These are phyloP conservation scores for Epichloe sibirici DNA, from an alignment of 2,329 filamentous ascomycete species.

Conservation along the genomic window DNA sequence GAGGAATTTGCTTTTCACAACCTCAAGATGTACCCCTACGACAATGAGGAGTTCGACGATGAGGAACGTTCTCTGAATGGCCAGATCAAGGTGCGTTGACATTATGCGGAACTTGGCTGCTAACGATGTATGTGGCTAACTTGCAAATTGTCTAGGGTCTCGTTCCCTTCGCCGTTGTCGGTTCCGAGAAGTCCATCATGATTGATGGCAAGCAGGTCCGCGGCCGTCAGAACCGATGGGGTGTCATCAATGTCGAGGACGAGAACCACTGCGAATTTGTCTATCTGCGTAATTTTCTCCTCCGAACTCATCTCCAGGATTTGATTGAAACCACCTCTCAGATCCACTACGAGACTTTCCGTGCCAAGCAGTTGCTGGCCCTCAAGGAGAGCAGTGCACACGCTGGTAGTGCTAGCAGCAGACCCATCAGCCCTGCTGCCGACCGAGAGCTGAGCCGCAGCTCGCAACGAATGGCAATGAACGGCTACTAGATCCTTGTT, in stretches of 20 bases:
- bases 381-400: conserved; percentile 96
- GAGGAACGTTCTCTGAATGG: conserved; percentile 90
- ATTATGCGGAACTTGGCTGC: not conserved
- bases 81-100: conserved; percentile 74
- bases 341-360: conserved; percentile 99
- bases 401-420: conserved; percentile 58
- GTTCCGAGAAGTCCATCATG: conserved; percentile 95
- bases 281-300: conserved; percentile 95
- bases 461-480: conserved; percentile 97
- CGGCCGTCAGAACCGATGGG: conserved; percentile 97
- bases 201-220: conserved; percentile 96
- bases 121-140: not conserved
- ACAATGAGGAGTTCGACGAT: conserved; percentile 96
- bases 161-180: conserved; percentile 94
- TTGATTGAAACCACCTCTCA: conserved; percentile 98
- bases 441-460: conserved; percentile 93
- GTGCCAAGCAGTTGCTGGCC: conserved; percentile 93
- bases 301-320: conserved; percentile 95
- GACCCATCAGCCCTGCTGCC: conserved; percentile 89
- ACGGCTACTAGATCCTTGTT: conserved; percentile 65
- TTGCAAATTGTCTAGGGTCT: conserved; percentile 48
- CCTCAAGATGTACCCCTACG: conserved; percentile 99
- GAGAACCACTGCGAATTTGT: conserved; percentile 99
- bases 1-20: conserved; percentile 99
- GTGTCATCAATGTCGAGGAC: conserved; percentile 98